A percentile compares a stretch with the other conserved stretches of the same genome.
These are phyloP conservation scores for Galeopsis tetrahit DNA, from an alignment of 257 asterid genomes.

Conservation along the genomic window DNA sequence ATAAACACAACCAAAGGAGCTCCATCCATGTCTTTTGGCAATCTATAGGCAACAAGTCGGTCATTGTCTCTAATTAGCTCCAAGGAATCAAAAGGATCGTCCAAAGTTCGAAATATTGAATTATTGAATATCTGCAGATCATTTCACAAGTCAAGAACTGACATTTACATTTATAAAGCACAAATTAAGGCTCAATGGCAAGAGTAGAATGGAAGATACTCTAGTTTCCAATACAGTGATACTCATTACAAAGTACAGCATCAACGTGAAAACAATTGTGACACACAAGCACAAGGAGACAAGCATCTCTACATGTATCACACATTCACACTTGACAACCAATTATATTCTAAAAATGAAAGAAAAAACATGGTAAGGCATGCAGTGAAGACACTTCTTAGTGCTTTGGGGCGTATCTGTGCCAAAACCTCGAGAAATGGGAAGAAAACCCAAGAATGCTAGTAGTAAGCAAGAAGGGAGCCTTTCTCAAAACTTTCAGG, in stretches of 20 bases:
- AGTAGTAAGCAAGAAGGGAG: conserved; percentile 9
- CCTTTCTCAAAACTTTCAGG: conserved; percentile 14
- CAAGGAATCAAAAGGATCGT: conserved; percentile 49
- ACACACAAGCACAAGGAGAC: conserved; percentile 14
- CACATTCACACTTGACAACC: conserved; percentile 30
- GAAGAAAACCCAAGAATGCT: conserved; percentile 11
- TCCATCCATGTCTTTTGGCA: conserved; percentile 54
- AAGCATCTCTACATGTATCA: neutral
- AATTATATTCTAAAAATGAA: conserved; percentile 17
- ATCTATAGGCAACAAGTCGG: conserved; percentile 64
- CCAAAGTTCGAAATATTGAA: conserved; percentile 47
- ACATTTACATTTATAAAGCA: conserved; percentile 23
- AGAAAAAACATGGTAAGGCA: neutral
- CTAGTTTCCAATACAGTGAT: neutral
- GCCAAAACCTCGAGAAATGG: neutral
- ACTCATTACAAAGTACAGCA: conserved; percentile 7
- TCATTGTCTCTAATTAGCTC: conserved; percentile 64
- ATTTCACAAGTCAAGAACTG: conserved; percentile 29
- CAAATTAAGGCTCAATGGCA: conserved; percentile 18
- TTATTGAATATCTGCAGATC: conserved; percentile 55
- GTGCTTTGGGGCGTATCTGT: conserved; percentile 4
- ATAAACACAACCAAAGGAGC: conserved; percentile 53
- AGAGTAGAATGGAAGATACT: conserved; percentile 9
- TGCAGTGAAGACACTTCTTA: conserved; percentile 4
- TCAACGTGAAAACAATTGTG: conserved; percentile 22